These are phyloP conservation scores for Fusarium decemcellulare DNA, from an alignment of 2,329 filamentous ascomycete species.

Conservation along the genomic window DNA sequence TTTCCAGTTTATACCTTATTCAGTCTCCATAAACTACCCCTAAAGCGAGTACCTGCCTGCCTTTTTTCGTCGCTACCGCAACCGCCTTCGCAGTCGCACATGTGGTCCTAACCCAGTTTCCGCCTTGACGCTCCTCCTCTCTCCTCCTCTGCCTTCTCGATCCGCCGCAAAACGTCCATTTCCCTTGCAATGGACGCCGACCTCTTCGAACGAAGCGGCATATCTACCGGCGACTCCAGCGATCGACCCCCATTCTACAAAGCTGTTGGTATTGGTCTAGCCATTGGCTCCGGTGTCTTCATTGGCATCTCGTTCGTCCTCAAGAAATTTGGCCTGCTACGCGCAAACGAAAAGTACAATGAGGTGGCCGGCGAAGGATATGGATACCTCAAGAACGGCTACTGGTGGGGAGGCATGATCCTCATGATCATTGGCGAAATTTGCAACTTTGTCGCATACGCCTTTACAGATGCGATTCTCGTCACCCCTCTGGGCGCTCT, in stretches of 20 bases:
- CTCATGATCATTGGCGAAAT: slow-evolving; percentile 98
- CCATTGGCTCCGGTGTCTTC: slow-evolving; percentile 89
- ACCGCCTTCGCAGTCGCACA: slow-evolving; percentile 39
- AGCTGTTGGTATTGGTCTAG: slow-evolving; percentile 86
- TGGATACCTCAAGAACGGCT: slow-evolving; percentile 94
- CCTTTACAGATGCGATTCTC: slow-evolving; percentile 95
- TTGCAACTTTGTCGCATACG: slow-evolving; percentile 97
- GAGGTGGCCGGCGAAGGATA: slow-evolving; percentile 97
- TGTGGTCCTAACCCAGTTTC: slow-evolving; percentile 43
- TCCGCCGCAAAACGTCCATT: slow-evolving; percentile 4
- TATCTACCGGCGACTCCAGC: slow-evolving; percentile 23
- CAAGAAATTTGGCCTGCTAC: slow-evolving; percentile 93
- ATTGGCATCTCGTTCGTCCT: slow-evolving; percentile 96
- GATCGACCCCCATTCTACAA: slow-evolving; percentile 77
- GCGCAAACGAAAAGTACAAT: slow-evolving; percentile 95
- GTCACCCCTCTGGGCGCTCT: slow-evolving; percentile 93
- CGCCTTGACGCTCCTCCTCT: slow-evolving; percentile 23
- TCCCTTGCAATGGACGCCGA: slow-evolving; percentile 42
- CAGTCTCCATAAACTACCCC: slow-evolving; percentile 14
- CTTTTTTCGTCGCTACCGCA: slow-evolving; percentile 39
- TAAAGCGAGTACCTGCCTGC: slow-evolving; percentile 20
- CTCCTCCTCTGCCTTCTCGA: slow-evolving; percentile 10
- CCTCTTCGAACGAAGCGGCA: slow-evolving; percentile 42
- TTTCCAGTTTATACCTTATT: slow-evolving; percentile 4
- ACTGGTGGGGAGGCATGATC: slow-evolving; percentile 96